Evolutionary conservation across 108 stramenopile species (phyloP), one percentile per base, ranked within the genome.

Genomic region (Cyclostephanos tholiformis): DNA sequence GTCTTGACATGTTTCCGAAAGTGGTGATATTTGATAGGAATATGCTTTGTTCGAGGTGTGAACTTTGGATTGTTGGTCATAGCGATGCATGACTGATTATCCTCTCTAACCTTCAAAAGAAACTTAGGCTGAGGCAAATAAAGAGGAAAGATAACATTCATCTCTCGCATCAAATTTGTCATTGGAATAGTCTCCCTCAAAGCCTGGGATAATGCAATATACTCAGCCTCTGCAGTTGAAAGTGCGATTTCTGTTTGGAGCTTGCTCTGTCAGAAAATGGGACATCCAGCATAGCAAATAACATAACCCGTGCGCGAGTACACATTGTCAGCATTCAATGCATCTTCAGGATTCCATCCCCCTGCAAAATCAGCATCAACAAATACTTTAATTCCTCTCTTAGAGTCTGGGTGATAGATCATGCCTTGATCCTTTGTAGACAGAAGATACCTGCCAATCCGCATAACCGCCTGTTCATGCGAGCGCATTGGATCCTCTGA

Each of bases 121-220:
- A 53, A 53, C 20, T 53, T 53, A 19, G 52, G 52, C 52, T 53
- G 20, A 25, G 52, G 52, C 6, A 53, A 6, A 25, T 53, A 25
- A 10, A 53, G 52, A 25, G 52, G 23, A 53, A 53, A 53, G n/a
- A 38, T 30, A 25, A 29, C 52, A n/a, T 32, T 26, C 66, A 79
- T 46, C 38, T 79, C 77, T 43, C 63, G 14, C 22, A 74, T 39
- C 9, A 83, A 14, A 49, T 71, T 52, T 27, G 72, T 23, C 13
- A 79, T 30, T 4, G 84, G 84, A 57, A 84, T 75, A 20, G 58
- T 72, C 22, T 75, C 69, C 19, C 83, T 29, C 52, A 82, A 27
- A 46, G 80, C 80, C 22, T 44, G 30, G n/a, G n/a, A n/a, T n/a
- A n/a, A n/a, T n/a, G n/a, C n/a, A n/a, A n/a, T n/a, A n/a, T n/a